Conservation (phyloP, 805 yeast species). For the Candida taoyuanica region DNA sequence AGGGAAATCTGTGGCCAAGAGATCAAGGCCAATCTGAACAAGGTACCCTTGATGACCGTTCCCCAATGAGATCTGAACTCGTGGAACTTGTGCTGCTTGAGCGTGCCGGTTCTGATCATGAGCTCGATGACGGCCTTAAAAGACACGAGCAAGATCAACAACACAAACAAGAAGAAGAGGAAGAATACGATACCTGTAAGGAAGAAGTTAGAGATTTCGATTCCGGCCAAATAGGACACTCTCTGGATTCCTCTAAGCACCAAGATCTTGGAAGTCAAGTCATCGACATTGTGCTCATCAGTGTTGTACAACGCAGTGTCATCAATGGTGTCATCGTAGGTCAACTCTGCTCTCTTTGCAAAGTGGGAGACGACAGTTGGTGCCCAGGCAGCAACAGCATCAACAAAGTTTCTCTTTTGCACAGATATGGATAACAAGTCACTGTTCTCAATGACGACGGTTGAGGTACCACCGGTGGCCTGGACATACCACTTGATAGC, state of each 20-base stretch:
- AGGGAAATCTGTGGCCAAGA: constrained; percentile 86
- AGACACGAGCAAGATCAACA: constrained; percentile 48
- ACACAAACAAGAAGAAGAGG: constrained; percentile 65
- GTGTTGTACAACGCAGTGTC: constrained; percentile 57
- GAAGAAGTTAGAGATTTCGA: constrained; percentile 83
- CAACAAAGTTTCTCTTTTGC: constrained; percentile 46
- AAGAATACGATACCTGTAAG: constrained; percentile 84
- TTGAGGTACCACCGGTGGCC: constrained; percentile 85
- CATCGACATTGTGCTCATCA: constrained; percentile 56
- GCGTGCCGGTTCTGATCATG: constrained; percentile 49
- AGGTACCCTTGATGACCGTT: constrained; percentile 78
- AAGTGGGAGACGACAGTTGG: constrained; percentile 19
- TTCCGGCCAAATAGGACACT: constrained; percentile 77
- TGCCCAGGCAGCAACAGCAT: constrained; percentile 9
- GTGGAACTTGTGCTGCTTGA: constrained; percentile 58
- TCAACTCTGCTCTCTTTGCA: constrained; percentile 37
- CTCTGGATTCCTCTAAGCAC: constrained; percentile 89
- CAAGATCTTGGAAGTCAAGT: constrained; percentile 62
- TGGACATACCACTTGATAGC: constrained; percentile 94
- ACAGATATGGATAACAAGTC: constrained; percentile 75
- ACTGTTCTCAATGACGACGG: constrained; percentile 64
- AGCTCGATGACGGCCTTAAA: constrained; percentile 71
- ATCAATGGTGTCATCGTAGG: constrained; percentile 41
- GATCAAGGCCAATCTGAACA: constrained; percentile 76
- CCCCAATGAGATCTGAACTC: constrained; percentile 84